Conservation (phyloP, 2,329 filamentous ascomycete species). For the Pseudophaeomoniella oleicola region DNA sequence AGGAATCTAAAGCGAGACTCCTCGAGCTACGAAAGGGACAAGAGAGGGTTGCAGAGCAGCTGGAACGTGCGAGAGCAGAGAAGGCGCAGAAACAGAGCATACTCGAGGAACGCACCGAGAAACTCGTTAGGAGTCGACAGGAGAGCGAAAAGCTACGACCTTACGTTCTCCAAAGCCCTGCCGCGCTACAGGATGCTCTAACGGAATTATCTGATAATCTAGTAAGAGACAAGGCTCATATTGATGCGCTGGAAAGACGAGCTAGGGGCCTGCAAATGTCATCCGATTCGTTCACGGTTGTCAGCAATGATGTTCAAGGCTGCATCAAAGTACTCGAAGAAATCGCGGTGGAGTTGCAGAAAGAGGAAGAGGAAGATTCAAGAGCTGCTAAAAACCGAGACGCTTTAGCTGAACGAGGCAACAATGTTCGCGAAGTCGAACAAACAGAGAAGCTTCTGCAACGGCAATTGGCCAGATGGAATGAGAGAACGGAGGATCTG, state of each 20-base stretch:
- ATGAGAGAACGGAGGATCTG: slow-evolving; percentile 72
- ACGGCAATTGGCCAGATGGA: slow-evolving; percentile 72
- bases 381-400: slow-evolving; percentile 72
- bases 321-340: slow-evolving; percentile 86
- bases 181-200: slow-evolving; percentile 65
- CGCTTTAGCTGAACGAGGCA: slow-evolving; percentile 71
- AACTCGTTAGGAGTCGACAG: slow-evolving; percentile 52
- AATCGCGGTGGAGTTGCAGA: slow-evolving; percentile 65
- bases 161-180: slow-evolving; percentile 81
- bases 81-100: slow-evolving; percentile 59
- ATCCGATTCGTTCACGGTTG: slow-evolving; percentile 73
- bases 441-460: slow-evolving; percentile 70
- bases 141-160: slow-evolving; percentile 82
- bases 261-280: slow-evolving; percentile 86
- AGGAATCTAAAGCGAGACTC: slow-evolving; percentile 70
- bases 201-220: slow-evolving; percentile 70
- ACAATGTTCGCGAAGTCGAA: slow-evolving; percentile 84
- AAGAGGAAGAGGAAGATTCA: slow-evolving; percentile 80
- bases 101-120: slow-evolving; percentile 35
- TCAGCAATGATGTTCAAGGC: slow-evolving; percentile 69
- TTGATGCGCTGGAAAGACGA: slow-evolving; percentile 74
- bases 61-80: slow-evolving; percentile 70
- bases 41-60: slow-evolving; percentile 64
- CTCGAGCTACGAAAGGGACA: slow-evolving; percentile 70
- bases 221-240: slow-evolving; percentile 63